Conservation (phyloP, 768 basidiomycete species). For the Amanita subjunquillea region DNA sequence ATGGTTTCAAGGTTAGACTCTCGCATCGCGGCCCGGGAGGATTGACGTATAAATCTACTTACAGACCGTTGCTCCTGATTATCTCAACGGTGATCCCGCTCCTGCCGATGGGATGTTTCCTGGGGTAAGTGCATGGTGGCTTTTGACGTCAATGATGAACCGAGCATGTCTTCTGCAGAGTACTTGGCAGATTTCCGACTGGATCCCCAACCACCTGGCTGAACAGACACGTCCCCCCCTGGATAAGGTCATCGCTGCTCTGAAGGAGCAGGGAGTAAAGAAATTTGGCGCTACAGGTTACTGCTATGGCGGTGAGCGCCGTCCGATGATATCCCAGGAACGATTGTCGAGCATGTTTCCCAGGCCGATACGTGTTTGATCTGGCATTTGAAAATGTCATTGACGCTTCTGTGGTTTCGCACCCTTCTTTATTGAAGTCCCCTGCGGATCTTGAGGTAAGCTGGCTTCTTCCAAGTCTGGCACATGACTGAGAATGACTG, state of each 20-base stretch:
- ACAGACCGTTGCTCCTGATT: constrained; percentile 30
- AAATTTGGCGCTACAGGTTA: constrained; percentile 53
- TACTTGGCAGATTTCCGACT: constrained; percentile 28
- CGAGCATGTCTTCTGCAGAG: constrained; percentile 8
- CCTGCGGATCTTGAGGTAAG: constrained; percentile 55
- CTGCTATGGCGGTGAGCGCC: constrained; percentile 51
- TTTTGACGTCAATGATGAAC: neutral
- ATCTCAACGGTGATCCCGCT: constrained; percentile 30
- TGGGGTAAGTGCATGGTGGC: constrained; percentile 5
- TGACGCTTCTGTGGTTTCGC: constrained; percentile 37
- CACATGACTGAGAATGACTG: neutral
- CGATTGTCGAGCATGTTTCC: neutral
- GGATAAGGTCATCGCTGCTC: constrained; percentile 43
- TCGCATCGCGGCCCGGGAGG: neutral
- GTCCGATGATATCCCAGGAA: neutral
- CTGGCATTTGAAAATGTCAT: constrained; percentile 46
- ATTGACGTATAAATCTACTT: neutral
- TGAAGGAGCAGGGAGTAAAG: constrained; percentile 51
- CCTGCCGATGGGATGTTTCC: constrained; percentile 25
- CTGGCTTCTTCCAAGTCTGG: neutral
- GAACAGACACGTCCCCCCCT: constrained; percentile 34
- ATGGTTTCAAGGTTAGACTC: constrained; percentile 25
- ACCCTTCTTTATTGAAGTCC: constrained; percentile 53
- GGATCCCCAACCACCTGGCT: constrained; percentile 32
- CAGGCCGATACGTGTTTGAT: constrained; percentile 50